Base-by-base conservation (phyloP, 768 basidiomycete species). In the Boletus tomentosulus region DNA sequence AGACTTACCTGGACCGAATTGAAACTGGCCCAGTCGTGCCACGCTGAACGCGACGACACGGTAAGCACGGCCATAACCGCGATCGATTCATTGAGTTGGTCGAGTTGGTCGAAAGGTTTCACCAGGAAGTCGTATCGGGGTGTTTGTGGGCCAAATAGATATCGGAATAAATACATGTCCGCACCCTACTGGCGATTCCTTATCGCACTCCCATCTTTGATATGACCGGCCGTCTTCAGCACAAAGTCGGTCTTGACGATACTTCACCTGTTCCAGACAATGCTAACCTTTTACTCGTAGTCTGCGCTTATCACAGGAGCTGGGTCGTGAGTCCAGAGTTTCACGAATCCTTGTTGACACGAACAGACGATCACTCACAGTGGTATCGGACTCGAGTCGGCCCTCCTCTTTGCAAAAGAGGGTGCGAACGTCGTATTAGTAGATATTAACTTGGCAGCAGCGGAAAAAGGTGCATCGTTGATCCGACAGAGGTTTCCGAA, bases 371-470 rank as follows among this genome's bases (percentile, higher is more conserved):
- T 58, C 53, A 19, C 28, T 31, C 35, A 41, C 70, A 98, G 95
- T 52, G 97, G 97, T 1, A 97, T 99, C 69, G 97, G 97, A 27
- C 81, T 98, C 46, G 94, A 99, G 74, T 89, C 94, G 0, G 85
- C 93, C n/a, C 78, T 98, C 56, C 80, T 98, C 44, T 99, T 99
- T 69, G 96, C 96, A 2, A 80, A 83, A 57, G 97, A 99, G 70
- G 95, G 96, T 25, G 93, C 93, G n/a, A 82, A 86, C 62, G 84
- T 98, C 56, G 67, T 98, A 42, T 81, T 95, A 42, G 89, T 85
- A 33, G 97, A 99, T 69, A 83, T 98, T 69, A 97, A 94, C 70
- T 59, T 84, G 24, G 73, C 78, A 22, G 87, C 84, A 25, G 93
- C 83, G 4, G 74, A 92, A 67, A 85, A 79, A 49, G 85, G 78